Conservation (phyloP, 2,329 filamentous ascomycete species). For the Botryotinia calthae region DNA sequence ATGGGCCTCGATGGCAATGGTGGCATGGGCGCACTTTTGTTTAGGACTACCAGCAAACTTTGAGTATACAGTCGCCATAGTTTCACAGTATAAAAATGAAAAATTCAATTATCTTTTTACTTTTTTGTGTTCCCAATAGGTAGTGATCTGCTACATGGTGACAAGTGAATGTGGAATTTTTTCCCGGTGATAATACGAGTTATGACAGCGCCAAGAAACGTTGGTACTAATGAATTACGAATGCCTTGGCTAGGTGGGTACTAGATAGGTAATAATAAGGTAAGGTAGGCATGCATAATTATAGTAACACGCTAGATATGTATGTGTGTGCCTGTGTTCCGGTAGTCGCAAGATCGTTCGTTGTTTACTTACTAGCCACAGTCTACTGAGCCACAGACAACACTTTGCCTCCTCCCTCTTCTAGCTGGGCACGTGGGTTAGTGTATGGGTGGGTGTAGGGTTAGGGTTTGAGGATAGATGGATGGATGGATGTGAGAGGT, state of each 20-base stretch:
- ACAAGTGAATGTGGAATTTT: neutral
- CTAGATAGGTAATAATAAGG: neutral
- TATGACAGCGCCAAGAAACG: neutral
- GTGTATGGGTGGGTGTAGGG: too few relatives aligned
- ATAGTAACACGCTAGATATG: neutral
- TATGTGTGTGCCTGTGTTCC: neutral
- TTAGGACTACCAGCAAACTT: neutral
- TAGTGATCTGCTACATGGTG: neutral
- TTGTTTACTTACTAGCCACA: neutral
- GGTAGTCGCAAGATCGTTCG: neutral
- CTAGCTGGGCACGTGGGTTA: too few relatives aligned
- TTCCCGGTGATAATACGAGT: neutral
- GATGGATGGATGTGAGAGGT: neutral
- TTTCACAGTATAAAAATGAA: neutral
- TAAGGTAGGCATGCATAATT: neutral
- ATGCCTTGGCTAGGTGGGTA: neutral
- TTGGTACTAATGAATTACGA: neutral
- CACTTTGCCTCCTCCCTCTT: neutral
- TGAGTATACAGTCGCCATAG: neutral
- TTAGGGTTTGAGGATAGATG: too few relatives aligned
- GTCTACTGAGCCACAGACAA: neutral
- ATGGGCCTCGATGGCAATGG: constrained; percentile 16
- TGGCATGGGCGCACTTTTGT: neutral
- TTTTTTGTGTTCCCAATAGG: neutral
- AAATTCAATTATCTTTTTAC: neutral